These are phyloP conservation scores for Apiospora pterosperma DNA, from an alignment of 2,329 filamentous ascomycete genomes.

Conservation along the genomic window DNA sequence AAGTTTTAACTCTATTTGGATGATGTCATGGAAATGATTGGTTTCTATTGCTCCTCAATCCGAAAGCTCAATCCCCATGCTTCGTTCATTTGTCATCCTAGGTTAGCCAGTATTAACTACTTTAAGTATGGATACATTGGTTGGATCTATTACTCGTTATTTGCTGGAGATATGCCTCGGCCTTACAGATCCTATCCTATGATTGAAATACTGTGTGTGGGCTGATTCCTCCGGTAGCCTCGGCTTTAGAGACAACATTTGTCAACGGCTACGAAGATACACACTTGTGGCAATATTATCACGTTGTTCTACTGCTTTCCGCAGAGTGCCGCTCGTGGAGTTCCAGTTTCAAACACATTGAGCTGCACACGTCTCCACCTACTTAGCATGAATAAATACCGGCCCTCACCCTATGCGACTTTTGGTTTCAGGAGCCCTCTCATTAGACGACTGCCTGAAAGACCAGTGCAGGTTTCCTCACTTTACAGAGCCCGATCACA, in stretches of 20 bases:
- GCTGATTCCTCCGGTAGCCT: background rate
- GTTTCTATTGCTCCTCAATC: background rate
- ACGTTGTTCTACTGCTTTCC: background rate
- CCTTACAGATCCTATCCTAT: background rate
- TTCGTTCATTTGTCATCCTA: background rate
- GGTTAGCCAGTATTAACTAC: background rate
- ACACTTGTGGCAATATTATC: background rate
- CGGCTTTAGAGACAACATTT: background rate
- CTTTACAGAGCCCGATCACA: background rate
- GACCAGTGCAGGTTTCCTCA: background rate
- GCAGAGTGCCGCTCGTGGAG: background rate
- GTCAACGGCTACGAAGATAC: background rate
- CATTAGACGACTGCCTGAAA: background rate
- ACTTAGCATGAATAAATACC: constrained; percentile 8
- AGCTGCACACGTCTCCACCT: background rate
- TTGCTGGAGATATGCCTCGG: background rate
- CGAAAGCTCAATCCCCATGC: no score
- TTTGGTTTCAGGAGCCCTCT: background rate
- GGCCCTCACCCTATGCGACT: background rate
- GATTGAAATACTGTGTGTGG: background rate
- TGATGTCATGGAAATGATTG: background rate
- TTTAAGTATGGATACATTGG: background rate
- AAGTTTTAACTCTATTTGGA: background rate
- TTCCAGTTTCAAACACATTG: background rate
- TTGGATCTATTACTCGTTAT: background rate